phyloP scores from a whole-genome alignment of 768 basidiomycete species.

The Austroboletus eburneus region DNA sequence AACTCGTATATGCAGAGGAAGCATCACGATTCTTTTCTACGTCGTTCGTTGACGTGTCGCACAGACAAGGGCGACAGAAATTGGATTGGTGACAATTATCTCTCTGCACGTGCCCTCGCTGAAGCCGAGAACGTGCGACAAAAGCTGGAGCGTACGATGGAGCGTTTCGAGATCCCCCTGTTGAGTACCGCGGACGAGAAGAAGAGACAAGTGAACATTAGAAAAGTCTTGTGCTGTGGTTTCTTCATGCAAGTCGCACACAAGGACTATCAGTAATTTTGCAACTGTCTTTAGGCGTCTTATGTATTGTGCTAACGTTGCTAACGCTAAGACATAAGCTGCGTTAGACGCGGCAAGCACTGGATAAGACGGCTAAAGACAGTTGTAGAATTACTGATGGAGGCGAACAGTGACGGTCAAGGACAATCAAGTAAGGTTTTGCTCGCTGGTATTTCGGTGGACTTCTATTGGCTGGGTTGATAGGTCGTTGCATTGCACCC shows the following conservation, averaged over 20 bases:
- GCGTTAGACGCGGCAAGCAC: too few relatives aligned
- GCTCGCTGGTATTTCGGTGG: neutral
- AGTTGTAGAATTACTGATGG: too few relatives aligned
- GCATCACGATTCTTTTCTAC: conserved; percentile 19
- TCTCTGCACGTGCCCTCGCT: conserved; percentile 74
- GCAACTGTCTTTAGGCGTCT: too few relatives aligned
- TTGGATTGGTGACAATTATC: conserved; percentile 90
- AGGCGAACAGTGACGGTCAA: conserved; percentile 88
- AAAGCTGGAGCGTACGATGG: conserved; percentile 89
- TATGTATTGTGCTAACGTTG: too few relatives aligned
- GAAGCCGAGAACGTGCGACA: conserved; percentile 93
- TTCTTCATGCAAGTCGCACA: conserved; percentile 99
- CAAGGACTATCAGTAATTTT: too few relatives aligned
- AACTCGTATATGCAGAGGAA: conserved; percentile 84
- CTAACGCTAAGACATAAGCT: too few relatives aligned
- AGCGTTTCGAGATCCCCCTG: conserved; percentile 78
- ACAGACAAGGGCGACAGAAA: conserved; percentile 72
- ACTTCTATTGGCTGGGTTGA: neutral
- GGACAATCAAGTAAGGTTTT: conserved; percentile 74
- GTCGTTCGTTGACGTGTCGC: neutral
- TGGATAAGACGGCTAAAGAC: too few relatives aligned
- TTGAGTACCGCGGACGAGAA: conserved; percentile 63
- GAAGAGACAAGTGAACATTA: conserved; percentile 70
- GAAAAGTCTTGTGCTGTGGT: conserved; percentile 82
- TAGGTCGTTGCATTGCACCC: conserved; percentile 50